Evolutionary conservation across 1,139 yeast genomes (phyloP).

Genomic region (Yamadazyma trypodendri): DNA sequence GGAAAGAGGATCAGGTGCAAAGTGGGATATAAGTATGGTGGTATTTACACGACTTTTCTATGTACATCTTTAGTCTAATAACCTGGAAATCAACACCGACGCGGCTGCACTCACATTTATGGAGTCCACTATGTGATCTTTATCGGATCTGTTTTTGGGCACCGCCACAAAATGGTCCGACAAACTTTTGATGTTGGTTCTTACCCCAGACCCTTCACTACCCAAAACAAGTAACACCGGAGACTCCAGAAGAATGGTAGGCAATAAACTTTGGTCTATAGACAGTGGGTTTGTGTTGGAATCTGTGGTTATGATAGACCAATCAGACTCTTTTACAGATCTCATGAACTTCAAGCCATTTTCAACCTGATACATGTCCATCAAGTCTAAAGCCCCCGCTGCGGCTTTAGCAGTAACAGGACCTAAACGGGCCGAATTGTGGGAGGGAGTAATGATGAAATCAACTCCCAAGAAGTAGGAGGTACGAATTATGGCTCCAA

Average conservation of each 20-base stretch:
- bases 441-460: slow-evolving; percentile 68
- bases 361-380: slow-evolving; percentile 57
- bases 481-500: slow-evolving; percentile 82
- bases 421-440: slow-evolving; percentile 70
- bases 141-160: slow-evolving; percentile 30
- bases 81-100: slow-evolving; percentile 55
- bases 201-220: slow-evolving; percentile 80
- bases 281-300: slow-evolving; percentile 33
- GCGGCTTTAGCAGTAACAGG: slow-evolving; percentile 81
- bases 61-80: slow-evolving; percentile 2
- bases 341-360: slow-evolving; percentile 66
- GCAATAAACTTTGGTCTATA: slow-evolving; percentile 43
- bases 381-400: slow-evolving; percentile 82
- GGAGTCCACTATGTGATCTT: slow-evolving; percentile 61
- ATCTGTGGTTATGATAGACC: slow-evolving; percentile 70
- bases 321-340: slow-evolving; percentile 52
- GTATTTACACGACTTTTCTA: slow-evolving; percentile 3
- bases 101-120: slow-evolving; percentile 89
- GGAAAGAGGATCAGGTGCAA: no score
- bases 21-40: not conserved
- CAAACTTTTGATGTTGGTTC: slow-evolving; percentile 60
- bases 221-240: slow-evolving; percentile 80
- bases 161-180: slow-evolving; percentile 67
- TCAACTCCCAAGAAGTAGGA: slow-evolving; percentile 87
- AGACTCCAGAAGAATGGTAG: slow-evolving; percentile 36